Conservation (phyloP, 352 stramenopile genomes). For the Phytophthora syringae region DNA sequence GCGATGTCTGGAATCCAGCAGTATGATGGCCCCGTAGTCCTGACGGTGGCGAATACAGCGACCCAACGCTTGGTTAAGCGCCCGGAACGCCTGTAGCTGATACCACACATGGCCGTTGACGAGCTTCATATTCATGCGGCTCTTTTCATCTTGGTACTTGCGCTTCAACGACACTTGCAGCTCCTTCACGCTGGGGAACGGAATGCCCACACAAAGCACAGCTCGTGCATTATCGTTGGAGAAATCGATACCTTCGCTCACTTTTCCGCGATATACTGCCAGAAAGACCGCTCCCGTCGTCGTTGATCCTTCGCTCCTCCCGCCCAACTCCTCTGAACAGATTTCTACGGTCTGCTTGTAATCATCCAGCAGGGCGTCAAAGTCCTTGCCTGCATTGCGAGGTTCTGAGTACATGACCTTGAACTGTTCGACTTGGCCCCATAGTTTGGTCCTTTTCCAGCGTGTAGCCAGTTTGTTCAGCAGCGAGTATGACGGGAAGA, state of each 20-base stretch:
- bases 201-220: conserved; percentile 98
- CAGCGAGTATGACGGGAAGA: conserved; percentile 86
- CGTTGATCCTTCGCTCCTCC: conserved; percentile 2
- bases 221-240: conserved; percentile 95
- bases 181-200: conserved; percentile 97
- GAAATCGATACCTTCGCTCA: conserved; percentile 99
- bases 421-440: conserved; percentile 57
- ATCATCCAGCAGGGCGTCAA: conserved; percentile 77
- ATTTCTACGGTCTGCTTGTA: conserved; percentile 58
- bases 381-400: conserved; percentile 79
- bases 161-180: conserved; percentile 85
- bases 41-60: conserved; percentile 97
- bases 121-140: conserved; percentile 58
- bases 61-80: conserved; percentile 98
- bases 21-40: conserved; percentile 98
- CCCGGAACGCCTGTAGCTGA: conserved; percentile 96
- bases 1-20: conserved; percentile 92
- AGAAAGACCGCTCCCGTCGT: conserved; percentile 94
- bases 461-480: conserved; percentile 72
- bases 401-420: conserved; percentile 79
- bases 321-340: background rate
- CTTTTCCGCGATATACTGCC: conserved; percentile 98
- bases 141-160: conserved; percentile 85
- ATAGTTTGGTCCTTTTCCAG: conserved; percentile 77
- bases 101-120: conserved; percentile 95